These are phyloP conservation scores for Rhipidocladum racemiflorum DNA, from an alignment of 176 grass and related monocot genomes.

Conservation along the genomic window DNA sequence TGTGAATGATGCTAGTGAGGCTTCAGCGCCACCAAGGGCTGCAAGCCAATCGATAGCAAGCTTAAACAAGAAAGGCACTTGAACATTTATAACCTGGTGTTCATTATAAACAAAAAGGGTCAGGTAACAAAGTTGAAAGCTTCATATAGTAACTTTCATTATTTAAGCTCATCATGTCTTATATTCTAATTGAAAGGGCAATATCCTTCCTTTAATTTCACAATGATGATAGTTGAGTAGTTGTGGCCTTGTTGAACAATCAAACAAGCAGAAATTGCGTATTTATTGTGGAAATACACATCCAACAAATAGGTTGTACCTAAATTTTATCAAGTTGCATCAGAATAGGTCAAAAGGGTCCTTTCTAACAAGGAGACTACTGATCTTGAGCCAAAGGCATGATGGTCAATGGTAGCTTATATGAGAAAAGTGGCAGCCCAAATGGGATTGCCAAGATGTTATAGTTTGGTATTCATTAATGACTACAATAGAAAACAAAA, in stretches of 20 bases:
- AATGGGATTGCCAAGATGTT: conserved; percentile 6
- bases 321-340: not conserved
- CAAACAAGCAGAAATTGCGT: conserved; percentile 3
- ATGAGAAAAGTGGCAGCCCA: not conserved
- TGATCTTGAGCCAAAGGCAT: not conserved
- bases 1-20: conserved; percentile 79
- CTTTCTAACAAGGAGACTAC: not conserved
- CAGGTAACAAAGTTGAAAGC: conserved; percentile 33
- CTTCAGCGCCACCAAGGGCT: conserved; percentile 61
- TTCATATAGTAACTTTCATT: conserved; percentile 4
- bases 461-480: not conserved
- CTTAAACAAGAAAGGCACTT: conserved; percentile 99
- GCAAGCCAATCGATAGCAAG: conserved; percentile 95
- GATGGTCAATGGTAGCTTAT: conserved; percentile 12
- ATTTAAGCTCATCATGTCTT: conserved; percentile 12
- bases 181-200: not conserved
- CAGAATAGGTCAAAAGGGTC: conserved; percentile 13
- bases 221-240: not conserved
- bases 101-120: conserved; percentile 40
- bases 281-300: not conserved
- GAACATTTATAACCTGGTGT: conserved; percentile 98
- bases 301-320: not conserved
- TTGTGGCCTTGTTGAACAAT: conserved; percentile 14
- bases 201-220: conserved; percentile 16
- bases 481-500: conserved; percentile 9